Evolutionary conservation across 345 rosid species (phyloP).

Genomic region (Syzygium jambos): DNA sequence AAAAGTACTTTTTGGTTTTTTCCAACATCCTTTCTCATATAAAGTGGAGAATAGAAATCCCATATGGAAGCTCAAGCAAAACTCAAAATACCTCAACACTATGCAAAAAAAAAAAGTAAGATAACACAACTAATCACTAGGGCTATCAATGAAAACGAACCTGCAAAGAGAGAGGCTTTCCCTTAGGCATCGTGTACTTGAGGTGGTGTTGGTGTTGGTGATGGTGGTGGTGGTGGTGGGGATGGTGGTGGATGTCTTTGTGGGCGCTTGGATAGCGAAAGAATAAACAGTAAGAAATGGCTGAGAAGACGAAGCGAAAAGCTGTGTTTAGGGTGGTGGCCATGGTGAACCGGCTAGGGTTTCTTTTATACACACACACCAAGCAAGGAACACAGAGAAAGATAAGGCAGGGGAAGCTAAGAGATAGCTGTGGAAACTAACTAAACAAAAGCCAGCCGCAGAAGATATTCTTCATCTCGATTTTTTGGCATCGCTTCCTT

Average conservation of each 20-base stretch:
- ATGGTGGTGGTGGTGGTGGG: neutral
- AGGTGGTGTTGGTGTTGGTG: neutral
- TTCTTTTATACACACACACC: neutral
- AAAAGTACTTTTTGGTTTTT: neutral
- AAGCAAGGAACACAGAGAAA: neutral
- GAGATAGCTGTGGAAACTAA: constrained; percentile 1
- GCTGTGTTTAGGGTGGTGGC: constrained; percentile 33
- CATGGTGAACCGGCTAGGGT: constrained; percentile 13
- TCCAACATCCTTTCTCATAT: neutral
- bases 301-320: constrained; percentile 41
- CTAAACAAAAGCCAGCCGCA: constrained; percentile 6
- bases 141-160: constrained; percentile 23
- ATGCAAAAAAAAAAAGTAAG: neutral
- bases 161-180: constrained; percentile 85
- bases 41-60: neutral
- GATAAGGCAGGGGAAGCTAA: neutral
- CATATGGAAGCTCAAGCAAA: neutral
- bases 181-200: constrained; percentile 54
- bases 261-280: constrained; percentile 33
- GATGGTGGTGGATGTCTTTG: neutral
- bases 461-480: constrained; percentile 40
- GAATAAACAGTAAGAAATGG: constrained; percentile 50
- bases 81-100: neutral
- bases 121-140: neutral
- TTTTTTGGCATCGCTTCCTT: constrained; percentile 36